These are phyloP conservation scores for Gentiana straminea DNA, from an alignment of 257 asterid species.

Conservation along the genomic window DNA sequence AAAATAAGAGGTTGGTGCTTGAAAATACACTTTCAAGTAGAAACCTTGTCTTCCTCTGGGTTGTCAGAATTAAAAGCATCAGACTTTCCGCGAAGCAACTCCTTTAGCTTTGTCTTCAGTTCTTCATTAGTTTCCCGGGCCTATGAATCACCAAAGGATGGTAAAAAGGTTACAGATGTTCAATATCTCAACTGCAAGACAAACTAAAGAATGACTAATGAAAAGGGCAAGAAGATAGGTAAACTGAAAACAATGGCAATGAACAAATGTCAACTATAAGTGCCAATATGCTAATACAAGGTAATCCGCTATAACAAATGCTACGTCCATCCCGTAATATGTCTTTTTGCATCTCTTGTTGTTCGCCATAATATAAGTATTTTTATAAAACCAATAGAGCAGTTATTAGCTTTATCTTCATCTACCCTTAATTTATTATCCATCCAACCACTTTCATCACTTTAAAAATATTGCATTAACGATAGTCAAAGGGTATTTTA, in stretches of 20 bases:
- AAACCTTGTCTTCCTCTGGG: slow-evolving; percentile 84
- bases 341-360: too few relatives aligned
- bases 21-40: slow-evolving; percentile 5
- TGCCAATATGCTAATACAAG: slow-evolving; percentile 3
- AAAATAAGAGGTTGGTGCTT: slow-evolving; percentile 5
- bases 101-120: slow-evolving; percentile 66
- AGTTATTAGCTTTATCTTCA: too few relatives aligned
- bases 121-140: slow-evolving; percentile 69
- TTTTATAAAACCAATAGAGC: too few relatives aligned
- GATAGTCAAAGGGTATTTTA: too few relatives aligned
- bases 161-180: background rate
- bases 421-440: too few relatives aligned
- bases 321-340: background rate
- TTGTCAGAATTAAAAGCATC: slow-evolving; percentile 67
- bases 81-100: slow-evolving; percentile 63
- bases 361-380: too few relatives aligned
- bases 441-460: too few relatives aligned
- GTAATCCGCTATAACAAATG: slow-evolving; percentile 6
- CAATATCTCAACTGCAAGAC: background rate
- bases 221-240: background rate
- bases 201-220: background rate
- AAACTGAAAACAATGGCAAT: background rate
- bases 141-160: slow-evolving; percentile 21
- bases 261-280: background rate
- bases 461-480: too few relatives aligned